Percentiles rank a stretch among this genome's conserved stretches.
phyloP scores from a whole-genome alignment of 1,284 basidiomycete species.

The Ceratobasidium sp. region DNA sequence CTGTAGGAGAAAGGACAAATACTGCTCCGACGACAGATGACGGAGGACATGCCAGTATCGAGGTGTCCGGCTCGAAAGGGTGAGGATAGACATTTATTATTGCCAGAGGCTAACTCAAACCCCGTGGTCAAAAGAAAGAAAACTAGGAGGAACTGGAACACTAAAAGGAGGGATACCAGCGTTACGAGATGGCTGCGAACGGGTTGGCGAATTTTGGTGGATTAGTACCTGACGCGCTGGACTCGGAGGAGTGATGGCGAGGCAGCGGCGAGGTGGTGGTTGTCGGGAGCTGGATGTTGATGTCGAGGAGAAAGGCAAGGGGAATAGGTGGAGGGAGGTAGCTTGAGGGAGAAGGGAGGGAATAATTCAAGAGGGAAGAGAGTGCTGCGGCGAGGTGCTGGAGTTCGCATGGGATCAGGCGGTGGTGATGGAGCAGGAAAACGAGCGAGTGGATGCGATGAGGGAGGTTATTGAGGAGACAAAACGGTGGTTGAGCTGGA shows the following conservation, averaged over 20 bases:
- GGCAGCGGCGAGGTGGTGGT: conserved; percentile 50
- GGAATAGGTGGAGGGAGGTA: conserved; percentile 59
- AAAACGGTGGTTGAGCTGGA: conserved; percentile 1
- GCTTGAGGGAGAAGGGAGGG: conserved; percentile 73
- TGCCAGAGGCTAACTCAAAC: conserved; percentile 3
- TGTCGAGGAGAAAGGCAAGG: conserved; percentile 13
- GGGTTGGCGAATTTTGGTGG: conserved; percentile 74
- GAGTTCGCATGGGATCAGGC: conserved; percentile 50
- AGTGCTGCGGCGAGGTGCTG: conserved; percentile 65
- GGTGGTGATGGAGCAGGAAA: conserved; percentile 60
- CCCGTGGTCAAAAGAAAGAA: conserved; percentile 46
- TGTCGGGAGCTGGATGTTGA: conserved; percentile 41
- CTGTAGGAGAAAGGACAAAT: conserved; percentile 60
- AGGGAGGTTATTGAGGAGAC: conserved; percentile 40
- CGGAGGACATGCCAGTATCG: conserved; percentile 52
- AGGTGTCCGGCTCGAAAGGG: conserved; percentile 51
- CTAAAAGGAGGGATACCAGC: conserved; percentile 52
- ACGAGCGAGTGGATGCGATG: conserved; percentile 53
- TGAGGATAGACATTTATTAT: conserved; percentile 47
- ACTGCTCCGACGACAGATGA: conserved; percentile 19
- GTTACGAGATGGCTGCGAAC: conserved; percentile 58
- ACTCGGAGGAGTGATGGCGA: conserved; percentile 67
- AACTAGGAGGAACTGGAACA: conserved; percentile 57
- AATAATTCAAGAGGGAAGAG: conserved; percentile 72
- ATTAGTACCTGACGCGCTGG: conserved; percentile 80